Conservation (phyloP, 2,329 filamentous ascomycete species). For the Zymoseptoria pseudotritici region DNA sequence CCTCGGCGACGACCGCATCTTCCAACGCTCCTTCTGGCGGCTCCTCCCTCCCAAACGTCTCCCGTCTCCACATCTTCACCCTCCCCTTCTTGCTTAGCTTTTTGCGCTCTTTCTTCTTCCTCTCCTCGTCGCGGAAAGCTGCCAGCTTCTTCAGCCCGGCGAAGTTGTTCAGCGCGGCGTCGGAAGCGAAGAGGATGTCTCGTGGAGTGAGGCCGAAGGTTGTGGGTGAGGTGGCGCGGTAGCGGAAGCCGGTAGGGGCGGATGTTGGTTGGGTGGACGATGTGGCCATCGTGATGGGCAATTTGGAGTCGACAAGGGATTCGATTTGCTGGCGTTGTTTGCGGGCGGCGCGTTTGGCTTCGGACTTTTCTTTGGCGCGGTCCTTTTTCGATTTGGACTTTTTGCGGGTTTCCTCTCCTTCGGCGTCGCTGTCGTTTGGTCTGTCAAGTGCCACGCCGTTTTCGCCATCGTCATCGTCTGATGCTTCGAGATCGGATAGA, state of each 20-base stretch:
- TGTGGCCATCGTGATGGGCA: constrained; percentile 50
- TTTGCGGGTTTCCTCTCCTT: constrained; percentile 28
- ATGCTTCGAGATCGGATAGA: constrained; percentile 47
- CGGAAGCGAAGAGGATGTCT: constrained; percentile 86
- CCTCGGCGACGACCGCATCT: constrained; percentile 21
- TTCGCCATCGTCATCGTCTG: constrained; percentile 33
- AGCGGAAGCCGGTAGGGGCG: constrained; percentile 57
- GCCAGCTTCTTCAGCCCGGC: constrained; percentile 93
- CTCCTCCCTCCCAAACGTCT: constrained; percentile 57
- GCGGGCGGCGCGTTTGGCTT: constrained; percentile 64
- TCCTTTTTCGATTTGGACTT: constrained; percentile 40
- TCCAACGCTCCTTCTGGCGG: constrained; percentile 40
- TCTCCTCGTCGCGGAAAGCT: constrained; percentile 76
- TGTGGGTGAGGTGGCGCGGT: constrained; percentile 86
- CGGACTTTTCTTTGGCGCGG: constrained; percentile 37
- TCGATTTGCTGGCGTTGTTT: constrained; percentile 79
- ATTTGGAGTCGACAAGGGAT: constrained; percentile 71
- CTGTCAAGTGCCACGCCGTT: constrained; percentile 37
- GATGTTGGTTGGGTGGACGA: constrained; percentile 41
- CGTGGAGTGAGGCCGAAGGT: constrained; percentile 81
- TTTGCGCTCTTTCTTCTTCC: constrained; percentile 86
- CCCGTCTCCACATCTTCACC: constrained; percentile 74
- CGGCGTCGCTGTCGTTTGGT: constrained; percentile 31
- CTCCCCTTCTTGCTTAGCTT: constrained; percentile 86
- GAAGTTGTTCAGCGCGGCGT: constrained; percentile 79